These are phyloP conservation scores for Fusarium continuum DNA, from an alignment of 2,329 filamentous ascomycete species.

Conservation along the genomic window DNA sequence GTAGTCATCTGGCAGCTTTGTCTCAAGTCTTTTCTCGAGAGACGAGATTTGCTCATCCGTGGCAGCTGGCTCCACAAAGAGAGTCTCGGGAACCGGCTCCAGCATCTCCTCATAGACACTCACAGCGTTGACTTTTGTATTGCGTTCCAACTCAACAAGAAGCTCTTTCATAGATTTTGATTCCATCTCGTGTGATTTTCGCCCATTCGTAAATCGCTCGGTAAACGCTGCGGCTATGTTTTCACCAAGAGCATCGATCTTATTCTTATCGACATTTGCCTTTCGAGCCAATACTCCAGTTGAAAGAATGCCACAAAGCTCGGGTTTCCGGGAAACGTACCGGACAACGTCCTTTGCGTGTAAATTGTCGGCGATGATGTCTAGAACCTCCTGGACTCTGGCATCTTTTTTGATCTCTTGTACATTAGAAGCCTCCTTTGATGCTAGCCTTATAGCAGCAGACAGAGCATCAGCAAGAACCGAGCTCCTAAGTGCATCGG, in stretches of 20 bases:
- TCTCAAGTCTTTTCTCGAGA: constrained; percentile 18
- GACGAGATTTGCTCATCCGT: constrained; percentile 25
- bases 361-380: neutral
- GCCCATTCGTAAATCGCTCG: constrained; percentile 15
- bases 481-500: neutral
- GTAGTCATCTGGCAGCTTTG: constrained; percentile 22
- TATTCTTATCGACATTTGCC: constrained; percentile 15
- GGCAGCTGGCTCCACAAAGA: constrained; percentile 25
- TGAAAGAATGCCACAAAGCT: constrained; percentile 17
- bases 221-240: constrained; percentile 15
- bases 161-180: constrained; percentile 14
- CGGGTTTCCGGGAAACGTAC: constrained; percentile 3
- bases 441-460: constrained; percentile 11
- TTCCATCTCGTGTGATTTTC: constrained; percentile 8
- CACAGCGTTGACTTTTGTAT: constrained; percentile 14
- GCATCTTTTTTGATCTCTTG: constrained; percentile 7
- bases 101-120: neutral
- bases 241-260: constrained; percentile 3
- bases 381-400: constrained; percentile 20
- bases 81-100: constrained; percentile 13
- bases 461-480: constrained; percentile 8
- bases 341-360: neutral
- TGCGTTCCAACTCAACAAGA: constrained; percentile 11
- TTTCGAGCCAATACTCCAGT: constrained; percentile 22
- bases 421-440: neutral